Conservation (phyloP, 352 stramenopile genomes). For the Aphanomyces euteiches region DNA sequence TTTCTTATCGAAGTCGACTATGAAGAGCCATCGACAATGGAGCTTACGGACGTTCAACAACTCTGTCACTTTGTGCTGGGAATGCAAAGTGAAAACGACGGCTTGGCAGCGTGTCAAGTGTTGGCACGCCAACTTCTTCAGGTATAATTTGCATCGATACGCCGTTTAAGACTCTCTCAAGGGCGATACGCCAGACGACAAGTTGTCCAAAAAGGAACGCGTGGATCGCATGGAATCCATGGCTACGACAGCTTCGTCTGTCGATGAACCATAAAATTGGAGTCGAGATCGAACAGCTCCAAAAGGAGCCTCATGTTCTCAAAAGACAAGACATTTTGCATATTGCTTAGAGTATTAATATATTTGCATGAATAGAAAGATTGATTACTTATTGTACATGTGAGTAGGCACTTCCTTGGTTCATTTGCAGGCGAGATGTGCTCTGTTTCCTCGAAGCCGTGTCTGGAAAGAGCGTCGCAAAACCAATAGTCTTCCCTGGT, state of each 20-base stretch:
- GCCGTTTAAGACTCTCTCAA: not conserved
- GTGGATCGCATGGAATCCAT: slow-evolving; percentile 1
- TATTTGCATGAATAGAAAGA: too few species aligned
- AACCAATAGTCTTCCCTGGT: not conserved
- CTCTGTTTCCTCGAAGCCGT: too few species aligned
- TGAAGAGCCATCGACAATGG: not conserved
- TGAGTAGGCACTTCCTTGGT: too few species aligned
- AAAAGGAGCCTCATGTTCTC: too few species aligned
- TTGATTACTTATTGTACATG: too few species aligned
- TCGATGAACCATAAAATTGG: too few species aligned
- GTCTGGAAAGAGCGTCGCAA: too few species aligned
- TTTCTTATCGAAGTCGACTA: not conserved
- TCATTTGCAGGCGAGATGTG: too few species aligned
- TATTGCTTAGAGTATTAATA: too few species aligned
- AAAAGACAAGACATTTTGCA: too few species aligned
- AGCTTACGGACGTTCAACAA: not conserved
- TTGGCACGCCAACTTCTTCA: not conserved
- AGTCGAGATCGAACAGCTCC: too few species aligned
- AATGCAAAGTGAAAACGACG: not conserved
- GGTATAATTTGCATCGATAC: not conserved
- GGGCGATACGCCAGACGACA: not conserved
- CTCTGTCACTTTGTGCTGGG: slow-evolving; percentile 15
- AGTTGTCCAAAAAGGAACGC: not conserved
- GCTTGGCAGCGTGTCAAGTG: not conserved
- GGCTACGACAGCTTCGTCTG: not conserved